These are phyloP conservation scores for Candida andamanensis DNA, from an alignment of 805 yeast species.

Conservation along the genomic window DNA sequence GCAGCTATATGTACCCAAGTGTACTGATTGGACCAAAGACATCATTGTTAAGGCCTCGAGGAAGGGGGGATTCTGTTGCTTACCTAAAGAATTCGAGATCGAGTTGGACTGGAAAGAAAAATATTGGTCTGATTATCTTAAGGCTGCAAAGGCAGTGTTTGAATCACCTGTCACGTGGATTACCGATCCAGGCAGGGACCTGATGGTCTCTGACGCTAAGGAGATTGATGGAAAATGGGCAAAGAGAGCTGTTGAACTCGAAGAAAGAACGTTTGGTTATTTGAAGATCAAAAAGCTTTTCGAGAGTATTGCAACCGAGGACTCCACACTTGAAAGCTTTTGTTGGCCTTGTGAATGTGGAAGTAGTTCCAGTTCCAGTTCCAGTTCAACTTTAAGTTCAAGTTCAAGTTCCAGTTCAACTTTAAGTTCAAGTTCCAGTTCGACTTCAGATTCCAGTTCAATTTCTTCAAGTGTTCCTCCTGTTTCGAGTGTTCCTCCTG, in stretches of 20 bases:
- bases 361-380: background rate
- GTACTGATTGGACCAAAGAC: slow-evolving; percentile 19
- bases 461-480: slow-evolving; percentile 23
- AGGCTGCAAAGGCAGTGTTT: no score
- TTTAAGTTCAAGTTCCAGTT: background rate
- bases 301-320: slow-evolving; percentile 5
- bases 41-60: slow-evolving; percentile 16
- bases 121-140: no score
- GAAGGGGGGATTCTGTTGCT: slow-evolving; percentile 17
- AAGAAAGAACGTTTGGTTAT: background rate
- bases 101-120: slow-evolving; percentile 9
- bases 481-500: slow-evolving; percentile 21
- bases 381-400: slow-evolving; percentile 1
- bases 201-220: no score
- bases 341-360: slow-evolving; percentile 12
- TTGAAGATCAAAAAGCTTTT: slow-evolving; percentile 1
- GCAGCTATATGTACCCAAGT: slow-evolving; percentile 9
- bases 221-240: no score
- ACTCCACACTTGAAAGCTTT: slow-evolving; percentile 6
- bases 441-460: slow-evolving; percentile 10
- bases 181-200: no score
- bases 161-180: no score
- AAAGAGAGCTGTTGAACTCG: background rate
- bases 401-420: slow-evolving; percentile 21
- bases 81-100: slow-evolving; percentile 19